Evolutionary conservation across 352 stramenopile genomes (phyloP), one percentile per base, ranked within the genome.

Genomic region (Pythium brassicae): DNA sequence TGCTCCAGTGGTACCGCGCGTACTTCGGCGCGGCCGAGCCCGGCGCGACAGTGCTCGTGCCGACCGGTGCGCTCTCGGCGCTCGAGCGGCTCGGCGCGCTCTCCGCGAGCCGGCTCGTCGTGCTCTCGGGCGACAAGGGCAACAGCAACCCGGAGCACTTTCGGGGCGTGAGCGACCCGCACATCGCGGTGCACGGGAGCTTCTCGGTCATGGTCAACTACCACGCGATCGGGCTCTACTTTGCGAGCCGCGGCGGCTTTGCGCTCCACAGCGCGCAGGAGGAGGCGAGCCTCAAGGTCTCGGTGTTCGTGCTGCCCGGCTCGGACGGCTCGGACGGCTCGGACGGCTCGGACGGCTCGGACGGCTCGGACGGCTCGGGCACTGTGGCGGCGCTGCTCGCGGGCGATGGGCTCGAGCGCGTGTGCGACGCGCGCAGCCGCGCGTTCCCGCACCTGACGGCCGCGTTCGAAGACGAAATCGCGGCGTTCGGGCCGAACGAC

Each of bases 151-250:
- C 87, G 0, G 89, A 97, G 39, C 91, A 98, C 61, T 98, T 98
- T 59, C 63, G 77, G 22, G 89, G 88, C 6, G 62, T 97, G 19
- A 85, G 74, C 50, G 94, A 98, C 66, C 94, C 95, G 17, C 93
- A 98, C 64, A 98, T 98, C 35, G 94, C 95, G 0, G 83, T 98
- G 22, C 95, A 98, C 61, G 95, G 95, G 11, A 97, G 84, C 35
- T 98, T 98, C 63, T 97, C 86, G 2, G 82, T 98, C 50, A 98
- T 95, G 85, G 86, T 98, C 23, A 98, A 98, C 62, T 98, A 97
- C 66, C 92, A 98, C 63, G 89, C 90, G 4, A 95, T 98, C 57
- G 90, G 92, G 12, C 68, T 95, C 22, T 93, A 96, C 68, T 92
- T 96, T 56, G 94, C 89, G 22, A 95, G 81, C 62, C 78, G 87